Percentiles rank a stretch among this genome's conserved stretches.
Conservation (phyloP, 768 basidiomycete genomes). For the Suillus paluster region DNA sequence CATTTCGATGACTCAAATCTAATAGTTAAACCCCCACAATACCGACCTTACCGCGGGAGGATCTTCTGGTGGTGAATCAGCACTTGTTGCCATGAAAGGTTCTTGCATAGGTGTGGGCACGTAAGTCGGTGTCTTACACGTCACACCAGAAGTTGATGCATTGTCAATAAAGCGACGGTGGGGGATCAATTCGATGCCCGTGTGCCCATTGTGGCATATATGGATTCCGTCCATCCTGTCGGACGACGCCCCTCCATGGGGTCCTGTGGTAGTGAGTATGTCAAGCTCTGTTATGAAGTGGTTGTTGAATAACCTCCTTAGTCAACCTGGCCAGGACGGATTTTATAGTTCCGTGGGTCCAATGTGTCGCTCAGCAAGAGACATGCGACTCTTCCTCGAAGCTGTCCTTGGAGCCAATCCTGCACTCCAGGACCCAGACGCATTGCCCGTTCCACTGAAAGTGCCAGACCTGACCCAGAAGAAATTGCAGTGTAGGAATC, state of each 20-base stretch:
- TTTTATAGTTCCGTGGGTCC: conserved; percentile 41
- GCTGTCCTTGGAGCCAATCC: conserved; percentile 37
- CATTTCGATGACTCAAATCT: neutral
- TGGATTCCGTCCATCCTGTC: conserved; percentile 43
- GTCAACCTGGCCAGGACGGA: conserved; percentile 37
- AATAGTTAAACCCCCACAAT: conserved; percentile 50
- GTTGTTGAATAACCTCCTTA: conserved; percentile 18
- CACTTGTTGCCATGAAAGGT: conserved; percentile 50
- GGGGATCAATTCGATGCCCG: conserved; percentile 46
- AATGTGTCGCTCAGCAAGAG: conserved; percentile 30
- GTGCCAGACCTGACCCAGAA: conserved; percentile 30
- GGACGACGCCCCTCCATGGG: conserved; percentile 30
- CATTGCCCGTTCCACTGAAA: conserved; percentile 33
- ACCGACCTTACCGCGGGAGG: conserved; percentile 49
- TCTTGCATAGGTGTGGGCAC: conserved; percentile 50
- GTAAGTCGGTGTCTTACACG: conserved; percentile 21
- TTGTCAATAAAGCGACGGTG: conserved; percentile 26
- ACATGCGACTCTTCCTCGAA: conserved; percentile 15
- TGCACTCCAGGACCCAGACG: conserved; percentile 44
- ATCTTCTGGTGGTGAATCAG: conserved; percentile 57
- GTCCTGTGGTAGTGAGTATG: conserved; percentile 24
- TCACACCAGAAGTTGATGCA: neutral
- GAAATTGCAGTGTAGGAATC: conserved; percentile 34
- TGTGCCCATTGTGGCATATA: conserved; percentile 43
- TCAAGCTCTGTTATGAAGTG: neutral